Conservation (phyloP, 1,284 basidiomycete species). For the Microstroma glucosiphilum region DNA sequence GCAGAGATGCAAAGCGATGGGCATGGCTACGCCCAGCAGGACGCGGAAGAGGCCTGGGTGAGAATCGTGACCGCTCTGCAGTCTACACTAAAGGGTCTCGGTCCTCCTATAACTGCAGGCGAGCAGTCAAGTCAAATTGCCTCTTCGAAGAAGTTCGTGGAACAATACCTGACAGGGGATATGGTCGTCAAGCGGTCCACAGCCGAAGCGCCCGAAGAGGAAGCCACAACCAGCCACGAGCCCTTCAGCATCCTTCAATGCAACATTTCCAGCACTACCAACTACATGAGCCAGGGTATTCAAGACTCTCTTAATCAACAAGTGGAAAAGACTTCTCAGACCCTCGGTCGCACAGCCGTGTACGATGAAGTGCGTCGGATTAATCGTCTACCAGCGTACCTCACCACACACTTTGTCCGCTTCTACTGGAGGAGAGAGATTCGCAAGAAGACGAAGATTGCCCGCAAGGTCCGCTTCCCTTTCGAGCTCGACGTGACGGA, state of each 20-base stretch:
- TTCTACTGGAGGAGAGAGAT: conserved; percentile 94
- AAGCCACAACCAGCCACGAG: conserved; percentile 63
- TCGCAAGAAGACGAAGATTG: conserved; percentile 59
- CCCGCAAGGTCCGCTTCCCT: conserved; percentile 89
- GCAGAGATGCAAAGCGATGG: conserved; percentile 60
- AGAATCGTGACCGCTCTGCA: conserved; percentile 74
- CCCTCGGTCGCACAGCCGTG: conserved; percentile 69
- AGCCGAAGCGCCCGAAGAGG: conserved; percentile 71
- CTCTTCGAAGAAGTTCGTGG: conserved; percentile 59
- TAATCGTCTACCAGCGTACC: conserved; percentile 71
- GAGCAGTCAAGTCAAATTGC: conserved; percentile 11
- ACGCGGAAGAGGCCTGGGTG: conserved; percentile 92
- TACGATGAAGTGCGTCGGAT: conserved; percentile 81
- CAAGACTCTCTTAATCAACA: conserved; percentile 74
- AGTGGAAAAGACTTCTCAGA: conserved; percentile 76
- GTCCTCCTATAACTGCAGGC: conserved; percentile 9
- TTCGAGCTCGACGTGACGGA: conserved; percentile 78
- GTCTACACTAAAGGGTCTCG: conserved; percentile 54
- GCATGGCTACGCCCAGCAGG: conserved; percentile 73
- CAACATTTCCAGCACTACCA: conserved; percentile 78
- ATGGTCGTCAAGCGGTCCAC: conserved; percentile 61
- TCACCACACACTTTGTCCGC: conserved; percentile 86
- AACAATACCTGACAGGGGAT: conserved; percentile 76
- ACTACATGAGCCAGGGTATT: conserved; percentile 83
- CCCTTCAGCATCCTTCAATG: conserved; percentile 83